Conservation (phyloP, 306 rosid genomes). For the Lablab purpureus region DNA sequence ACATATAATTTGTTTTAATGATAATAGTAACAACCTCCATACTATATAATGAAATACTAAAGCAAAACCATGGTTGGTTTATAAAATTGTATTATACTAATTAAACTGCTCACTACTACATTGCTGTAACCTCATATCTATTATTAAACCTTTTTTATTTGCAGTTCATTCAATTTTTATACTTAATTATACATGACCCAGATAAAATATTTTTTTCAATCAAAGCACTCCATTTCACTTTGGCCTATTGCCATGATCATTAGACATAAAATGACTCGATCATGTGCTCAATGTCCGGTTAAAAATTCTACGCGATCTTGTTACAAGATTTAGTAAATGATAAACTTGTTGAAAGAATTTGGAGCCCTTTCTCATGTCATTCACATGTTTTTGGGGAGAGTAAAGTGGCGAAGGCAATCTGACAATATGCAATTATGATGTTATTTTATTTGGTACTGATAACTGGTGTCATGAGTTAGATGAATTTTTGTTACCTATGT, state of each 20-base stretch:
- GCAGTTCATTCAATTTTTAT: conserved; percentile 14
- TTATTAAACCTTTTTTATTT: conserved; percentile 12
- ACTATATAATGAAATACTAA: conserved; percentile 38
- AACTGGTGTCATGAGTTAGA: neutral
- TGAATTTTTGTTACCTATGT: neutral
- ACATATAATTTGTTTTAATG: conserved; percentile 34
- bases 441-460: conserved; percentile 9
- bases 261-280: conserved; percentile 21
- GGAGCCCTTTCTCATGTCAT: conserved; percentile 20
- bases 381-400: conserved; percentile 23
- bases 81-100: conserved; percentile 22
- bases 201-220: conserved; percentile 24
- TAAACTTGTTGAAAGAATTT: conserved; percentile 21
- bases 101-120: conserved; percentile 8
- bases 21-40: conserved; percentile 44
- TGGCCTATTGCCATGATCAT: conserved; percentile 26
- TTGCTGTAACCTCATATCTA: neutral
- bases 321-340: conserved; percentile 17
- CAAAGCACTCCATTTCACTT: conserved; percentile 36
- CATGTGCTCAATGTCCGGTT: conserved; percentile 25
- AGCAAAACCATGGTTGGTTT: conserved; percentile 32
- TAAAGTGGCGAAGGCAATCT: conserved; percentile 29
- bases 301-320: conserved; percentile 30
- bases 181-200: conserved; percentile 30
- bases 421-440: conserved; percentile 18